Conservation (phyloP, 495 filamentous ascomycete species). For the Aspergillus steynii region DNA sequence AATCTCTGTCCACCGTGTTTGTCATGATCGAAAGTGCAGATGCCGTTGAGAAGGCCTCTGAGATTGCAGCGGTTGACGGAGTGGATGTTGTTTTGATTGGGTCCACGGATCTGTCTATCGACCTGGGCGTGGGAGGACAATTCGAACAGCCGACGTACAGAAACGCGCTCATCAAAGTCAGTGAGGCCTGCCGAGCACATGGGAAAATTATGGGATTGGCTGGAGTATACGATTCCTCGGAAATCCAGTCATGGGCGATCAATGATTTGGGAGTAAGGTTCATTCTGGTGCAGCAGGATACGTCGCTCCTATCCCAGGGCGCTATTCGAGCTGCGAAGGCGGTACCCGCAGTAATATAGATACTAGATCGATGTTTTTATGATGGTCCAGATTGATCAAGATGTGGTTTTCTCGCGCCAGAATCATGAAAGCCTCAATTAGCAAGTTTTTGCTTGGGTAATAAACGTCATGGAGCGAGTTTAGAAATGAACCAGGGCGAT, state of each 20-base stretch:
- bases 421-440: too few relatives aligned
- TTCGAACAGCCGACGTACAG: not conserved
- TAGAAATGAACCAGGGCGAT: too few relatives aligned
- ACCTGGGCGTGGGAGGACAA: not conserved
- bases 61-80: constrained; percentile 1
- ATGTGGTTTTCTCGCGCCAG: too few relatives aligned
- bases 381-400: too few relatives aligned
- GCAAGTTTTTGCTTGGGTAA: too few relatives aligned
- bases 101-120: not conserved
- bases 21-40: constrained; percentile 1
- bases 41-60: not conserved
- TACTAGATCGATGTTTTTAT: too few relatives aligned
- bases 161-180: not conserved
- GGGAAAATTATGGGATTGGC: not conserved
- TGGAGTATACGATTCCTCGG: constrained; percentile 5
- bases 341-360: too few relatives aligned
- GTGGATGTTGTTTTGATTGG: constrained; percentile 1
- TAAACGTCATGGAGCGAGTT: too few relatives aligned
- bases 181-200: not conserved
- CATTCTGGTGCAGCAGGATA: too few relatives aligned
- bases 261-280: too few relatives aligned
- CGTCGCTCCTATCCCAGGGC: too few relatives aligned
- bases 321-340: too few relatives aligned
- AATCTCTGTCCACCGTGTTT: not conserved
- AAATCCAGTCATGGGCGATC: not conserved